phyloP scores from a whole-genome alignment of 2,329 filamentous ascomycete genomes.

The Talaromyces rugulosus region DNA sequence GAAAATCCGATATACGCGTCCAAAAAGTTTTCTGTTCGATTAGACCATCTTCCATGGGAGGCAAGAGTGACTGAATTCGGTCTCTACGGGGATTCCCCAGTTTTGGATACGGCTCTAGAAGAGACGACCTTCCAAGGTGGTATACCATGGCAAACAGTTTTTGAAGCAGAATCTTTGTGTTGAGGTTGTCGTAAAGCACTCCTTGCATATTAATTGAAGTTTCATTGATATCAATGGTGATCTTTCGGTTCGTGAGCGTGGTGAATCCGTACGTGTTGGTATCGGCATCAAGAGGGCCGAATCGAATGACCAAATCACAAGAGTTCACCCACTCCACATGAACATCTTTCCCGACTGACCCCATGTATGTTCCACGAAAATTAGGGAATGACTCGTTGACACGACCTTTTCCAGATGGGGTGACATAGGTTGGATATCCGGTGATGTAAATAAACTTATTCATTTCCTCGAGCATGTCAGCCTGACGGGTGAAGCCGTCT shows the following conservation, averaged over 20 bases:
- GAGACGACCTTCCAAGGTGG: not conserved
- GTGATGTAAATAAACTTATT: not conserved
- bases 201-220: not conserved
- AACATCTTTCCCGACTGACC: not conserved
- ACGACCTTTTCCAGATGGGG: not conserved
- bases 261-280: constrained; percentile 1
- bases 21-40: not conserved
- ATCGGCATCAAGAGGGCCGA: not conserved
- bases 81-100: not conserved
- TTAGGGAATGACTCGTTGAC: not conserved
- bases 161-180: not conserved
- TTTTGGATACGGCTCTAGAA: not conserved
- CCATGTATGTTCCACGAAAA: not conserved
- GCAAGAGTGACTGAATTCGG: not conserved
- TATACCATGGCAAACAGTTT: not conserved
- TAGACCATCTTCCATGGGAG: not conserved
- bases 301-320: not conserved
- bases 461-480: not conserved
- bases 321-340: not conserved
- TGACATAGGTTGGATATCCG: not conserved
- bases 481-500: not conserved
- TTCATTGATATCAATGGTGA: not conserved
- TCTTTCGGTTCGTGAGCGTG: not conserved
- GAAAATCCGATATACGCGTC: not conserved
- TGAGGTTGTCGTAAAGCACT: not conserved